These are phyloP conservation scores for Colletotrichum coccodes DNA, from an alignment of 2,329 filamentous ascomycete genomes.

Conservation along the genomic window DNA sequence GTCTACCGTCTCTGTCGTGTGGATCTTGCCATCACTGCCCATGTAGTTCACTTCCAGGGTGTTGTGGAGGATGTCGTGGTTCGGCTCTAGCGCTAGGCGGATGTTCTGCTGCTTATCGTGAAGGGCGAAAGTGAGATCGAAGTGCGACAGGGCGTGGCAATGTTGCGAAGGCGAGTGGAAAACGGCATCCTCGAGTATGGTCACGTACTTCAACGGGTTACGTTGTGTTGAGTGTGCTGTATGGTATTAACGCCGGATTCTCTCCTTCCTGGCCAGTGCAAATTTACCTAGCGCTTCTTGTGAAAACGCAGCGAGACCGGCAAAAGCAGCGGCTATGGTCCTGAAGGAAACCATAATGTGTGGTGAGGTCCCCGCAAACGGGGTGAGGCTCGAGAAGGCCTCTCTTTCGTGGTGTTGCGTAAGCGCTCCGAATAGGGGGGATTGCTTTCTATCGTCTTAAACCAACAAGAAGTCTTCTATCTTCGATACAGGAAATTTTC, in stretches of 20 bases:
- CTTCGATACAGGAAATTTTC: neutral
- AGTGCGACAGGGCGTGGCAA: slow-evolving; percentile 82
- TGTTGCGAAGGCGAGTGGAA: slow-evolving; percentile 84
- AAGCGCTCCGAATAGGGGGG: slow-evolving; percentile 17
- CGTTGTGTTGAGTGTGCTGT: slow-evolving; percentile 77
- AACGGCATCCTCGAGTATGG: slow-evolving; percentile 76
- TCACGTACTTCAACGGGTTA: slow-evolving; percentile 80
- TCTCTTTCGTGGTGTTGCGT: slow-evolving; percentile 4
- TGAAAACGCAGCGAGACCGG: slow-evolving; percentile 42
- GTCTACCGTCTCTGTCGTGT: slow-evolving; percentile 73
- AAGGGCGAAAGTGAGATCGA: slow-evolving; percentile 85
- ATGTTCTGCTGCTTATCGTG: slow-evolving; percentile 75
- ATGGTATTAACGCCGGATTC: neutral
- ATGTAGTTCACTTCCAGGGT: slow-evolving; percentile 80
- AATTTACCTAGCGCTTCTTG: slow-evolving; percentile 43
- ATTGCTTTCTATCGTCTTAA: neutral
- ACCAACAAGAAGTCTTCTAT: neutral
- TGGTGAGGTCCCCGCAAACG: slow-evolving; percentile 33
- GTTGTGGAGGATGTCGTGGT: slow-evolving; percentile 86
- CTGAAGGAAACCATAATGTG: slow-evolving; percentile 46
- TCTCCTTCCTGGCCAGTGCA: neutral
- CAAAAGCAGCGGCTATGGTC: slow-evolving; percentile 42
- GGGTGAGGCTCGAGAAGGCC: slow-evolving; percentile 29
- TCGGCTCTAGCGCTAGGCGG: slow-evolving; percentile 86
- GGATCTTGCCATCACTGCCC: slow-evolving; percentile 75